Evolutionary conservation across 768 basidiomycete genomes (phyloP), one percentile per base, ranked within the genome.

Genomic region (Phanerodontia chrysosporium): DNA sequence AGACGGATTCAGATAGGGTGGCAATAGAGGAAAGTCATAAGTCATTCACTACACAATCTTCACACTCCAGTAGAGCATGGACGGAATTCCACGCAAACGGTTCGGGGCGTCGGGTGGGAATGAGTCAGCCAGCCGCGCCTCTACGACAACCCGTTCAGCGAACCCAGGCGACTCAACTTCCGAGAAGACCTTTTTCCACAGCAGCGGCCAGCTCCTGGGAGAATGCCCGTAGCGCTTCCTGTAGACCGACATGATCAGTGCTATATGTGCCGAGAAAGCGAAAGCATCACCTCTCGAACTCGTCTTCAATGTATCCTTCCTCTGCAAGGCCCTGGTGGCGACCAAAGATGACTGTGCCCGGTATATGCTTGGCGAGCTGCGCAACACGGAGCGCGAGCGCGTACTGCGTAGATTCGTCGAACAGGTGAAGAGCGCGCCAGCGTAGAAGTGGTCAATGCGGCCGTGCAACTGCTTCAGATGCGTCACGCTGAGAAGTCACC

Each of bases 351-450:
- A 74, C 44, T 0, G 67, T 64, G 2, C 70, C 70, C 1, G 63
- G 55, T 7, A 45, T 25, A 16, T 65, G 56, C 24, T 68, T 65
- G n/a, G 73, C 54, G 1, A 75, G 58, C 9, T 36, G 45, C 2
- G 59, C 64, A 10, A 75, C 59, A 7, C 72, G 66, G 16, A 69
- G 48, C 0, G 73, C 73, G 12, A 74, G 64, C 8, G 58, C 69
- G n/a, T 67, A 60, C 59, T 75, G 74, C 49, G 67, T 70, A 16
- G 62, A 48, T 60, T 72, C 68, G 62, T 72, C 68, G 53, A 72
- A 73, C n/a, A 74, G 65, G 51, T 75, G 71, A 75, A 75, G 12
- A 75, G 58, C 10, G 73, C 69, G 1, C 72, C 71, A 2, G 69
- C 58, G 56, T 74, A 73, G 49, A 51, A 21, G 30, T 29, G 49